Evolutionary conservation across 2,329 filamentous ascomycete genomes (phyloP), one percentile per base, ranked within the genome.

Genomic region (Magnaporthiopsis rhizophila): DNA sequence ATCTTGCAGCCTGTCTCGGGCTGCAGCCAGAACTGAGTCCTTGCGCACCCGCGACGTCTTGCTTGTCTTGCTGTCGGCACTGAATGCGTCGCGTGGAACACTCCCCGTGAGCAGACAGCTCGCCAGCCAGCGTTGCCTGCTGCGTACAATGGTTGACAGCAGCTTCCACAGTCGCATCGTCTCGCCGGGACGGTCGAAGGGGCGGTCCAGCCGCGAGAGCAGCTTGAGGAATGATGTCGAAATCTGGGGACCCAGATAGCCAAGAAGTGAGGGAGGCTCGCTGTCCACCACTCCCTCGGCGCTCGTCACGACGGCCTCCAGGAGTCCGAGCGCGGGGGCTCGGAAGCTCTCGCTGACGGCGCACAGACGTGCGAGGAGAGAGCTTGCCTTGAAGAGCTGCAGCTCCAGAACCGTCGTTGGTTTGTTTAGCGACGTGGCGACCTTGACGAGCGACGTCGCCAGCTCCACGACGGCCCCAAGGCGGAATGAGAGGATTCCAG

Each of bases 241-340:
- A 11, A 91, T 88, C 64, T 91, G 87, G 12, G 91, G 84, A 1
- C 92, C 92, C 8, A 99, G 80, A 72, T 96, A 92, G 38, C 93
- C 93, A 28, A 99, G 85, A n/a, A 99, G 81, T 8, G 94, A 97
- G n/a, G 92, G 91, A 0, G 93, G 92, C 69, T 97, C 92, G n/a
- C 81, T 82, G 36, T 65, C 65, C 12, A 83, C 78, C 21, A 81
- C 78, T 66, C 85, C 85, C 30, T 88, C 86, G 30, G 89, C 88
- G 68, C 84, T 88, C 58, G 87, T 81, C 34, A 97, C 86, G 24
- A 97, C 77, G 13, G 87, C 85, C 66, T 92, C 87, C 9, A 97
- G 79, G 2, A 97, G 78, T 32, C 83, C 80, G 38, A 93, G 82
- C 1, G 89, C 84, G 2, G 88, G 83, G 18, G 81, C 79, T 69